These are phyloP conservation scores for Avena sativa DNA, from an alignment of 176 grass and related monocot genomes.

Conservation along the genomic window DNA sequence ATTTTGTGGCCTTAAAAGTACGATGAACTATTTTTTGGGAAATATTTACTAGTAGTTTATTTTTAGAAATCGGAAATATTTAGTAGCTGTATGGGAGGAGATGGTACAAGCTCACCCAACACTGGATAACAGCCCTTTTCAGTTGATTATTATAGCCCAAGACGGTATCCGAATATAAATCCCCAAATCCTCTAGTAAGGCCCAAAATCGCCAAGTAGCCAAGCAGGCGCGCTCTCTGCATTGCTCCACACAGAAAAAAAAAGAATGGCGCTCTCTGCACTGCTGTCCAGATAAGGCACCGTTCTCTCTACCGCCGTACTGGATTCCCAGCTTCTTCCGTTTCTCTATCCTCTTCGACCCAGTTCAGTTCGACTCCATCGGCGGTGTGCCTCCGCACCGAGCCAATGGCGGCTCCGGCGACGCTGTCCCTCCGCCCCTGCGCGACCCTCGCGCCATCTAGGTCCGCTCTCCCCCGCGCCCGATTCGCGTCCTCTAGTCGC, in stretches of 20 bases:
- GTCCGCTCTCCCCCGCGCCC: slow-evolving; percentile 11
- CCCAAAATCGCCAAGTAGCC: not conserved
- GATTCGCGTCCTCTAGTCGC: slow-evolving; percentile 28
- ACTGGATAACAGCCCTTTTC: not conserved
- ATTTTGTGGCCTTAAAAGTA: too few species aligned
- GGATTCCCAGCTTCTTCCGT: not conserved
- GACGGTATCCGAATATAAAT: not conserved
- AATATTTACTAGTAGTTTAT: not conserved
- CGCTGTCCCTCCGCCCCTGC: slow-evolving; percentile 62
- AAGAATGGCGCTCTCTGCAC: not conserved
- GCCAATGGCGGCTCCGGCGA: slow-evolving; percentile 73
- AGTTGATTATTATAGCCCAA: not conserved
- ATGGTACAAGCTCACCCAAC: not conserved
- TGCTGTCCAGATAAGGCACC: slow-evolving; percentile 62
- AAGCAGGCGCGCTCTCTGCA: not conserved
- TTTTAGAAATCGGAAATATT: too few species aligned
- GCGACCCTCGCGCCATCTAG: slow-evolving; percentile 36
- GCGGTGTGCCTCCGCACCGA: not conserved
- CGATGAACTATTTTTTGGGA: too few species aligned
- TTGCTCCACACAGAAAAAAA: too few species aligned
- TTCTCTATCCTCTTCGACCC: slow-evolving; percentile 36
- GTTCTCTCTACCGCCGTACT: not conserved
- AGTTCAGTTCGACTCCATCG: not conserved
- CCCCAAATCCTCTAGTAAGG: not conserved
- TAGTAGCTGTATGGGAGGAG: not conserved